Percentiles rank a stretch among this genome's conserved stretches.
phyloP scores from a whole-genome alignment of 108 stramenopile genomes.

The Conticribra weissflogii region DNA sequence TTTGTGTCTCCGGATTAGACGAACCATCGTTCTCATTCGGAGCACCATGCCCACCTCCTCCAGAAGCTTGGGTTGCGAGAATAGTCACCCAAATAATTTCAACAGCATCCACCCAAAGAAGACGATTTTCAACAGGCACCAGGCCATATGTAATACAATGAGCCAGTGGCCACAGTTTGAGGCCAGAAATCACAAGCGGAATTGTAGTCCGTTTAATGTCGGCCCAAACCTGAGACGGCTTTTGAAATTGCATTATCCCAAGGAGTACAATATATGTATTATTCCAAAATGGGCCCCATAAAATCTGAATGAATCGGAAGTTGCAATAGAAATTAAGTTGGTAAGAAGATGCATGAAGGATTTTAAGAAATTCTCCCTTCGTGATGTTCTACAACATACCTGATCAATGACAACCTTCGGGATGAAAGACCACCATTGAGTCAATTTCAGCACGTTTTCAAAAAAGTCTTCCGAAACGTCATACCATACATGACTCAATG shows the following conservation, averaged over 20 bases:
- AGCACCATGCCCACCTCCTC: not conserved
- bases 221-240: slow-evolving; percentile 50
- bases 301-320: not conserved
- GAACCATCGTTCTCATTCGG: not conserved
- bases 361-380: no score
- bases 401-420: slow-evolving; percentile 76
- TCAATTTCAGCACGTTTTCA: slow-evolving; percentile 49
- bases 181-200: slow-evolving; percentile 71
- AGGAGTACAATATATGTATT: slow-evolving; percentile 67
- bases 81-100: slow-evolving; percentile 93
- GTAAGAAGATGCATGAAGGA: no score
- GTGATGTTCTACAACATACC: no score
- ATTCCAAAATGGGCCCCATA: slow-evolving; percentile 63
- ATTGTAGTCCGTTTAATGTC: slow-evolving; percentile 80
- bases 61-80: slow-evolving; percentile 57
- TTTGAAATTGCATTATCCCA: slow-evolving; percentile 60
- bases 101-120: slow-evolving; percentile 88
- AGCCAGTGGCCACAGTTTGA: slow-evolving; percentile 89
- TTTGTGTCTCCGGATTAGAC: no score
- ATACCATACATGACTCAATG: slow-evolving; percentile 84
- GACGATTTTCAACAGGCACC: slow-evolving; percentile 77
- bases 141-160: slow-evolving; percentile 84
- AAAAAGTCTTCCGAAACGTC: slow-evolving; percentile 66
- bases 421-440: slow-evolving; percentile 67
- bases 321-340: no score